Conservation (phyloP, 176 grass and related monocot species). For the Thinopyrum elongatum region DNA sequence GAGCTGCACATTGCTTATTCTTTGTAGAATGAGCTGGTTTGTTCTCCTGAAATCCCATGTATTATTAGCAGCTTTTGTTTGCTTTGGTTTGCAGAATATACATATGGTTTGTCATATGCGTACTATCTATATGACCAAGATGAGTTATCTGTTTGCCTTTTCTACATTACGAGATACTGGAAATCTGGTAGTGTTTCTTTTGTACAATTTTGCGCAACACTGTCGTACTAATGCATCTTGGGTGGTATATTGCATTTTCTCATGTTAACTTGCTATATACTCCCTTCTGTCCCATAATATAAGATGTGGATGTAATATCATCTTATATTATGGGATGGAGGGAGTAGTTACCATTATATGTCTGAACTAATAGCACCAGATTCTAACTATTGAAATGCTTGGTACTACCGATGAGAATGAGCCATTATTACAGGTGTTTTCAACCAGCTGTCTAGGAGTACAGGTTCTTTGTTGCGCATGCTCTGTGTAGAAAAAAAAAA, state of each 20-base stretch:
- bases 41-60: conserved; percentile 35
- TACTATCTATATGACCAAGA: conserved; percentile 23
- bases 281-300: background rate
- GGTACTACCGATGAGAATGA: conserved; percentile 94
- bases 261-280: background rate
- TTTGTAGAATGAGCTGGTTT: conserved; percentile 38
- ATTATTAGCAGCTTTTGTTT: conserved; percentile 14
- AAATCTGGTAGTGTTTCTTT: background rate
- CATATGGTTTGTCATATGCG: conserved; percentile 18
- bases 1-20: conserved; percentile 38
- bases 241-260: background rate
- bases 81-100: conserved; percentile 35
- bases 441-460: background rate
- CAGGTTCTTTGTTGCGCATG: background rate
- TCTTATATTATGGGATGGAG: too few relatives aligned
- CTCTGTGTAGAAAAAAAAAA: background rate
- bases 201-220: background rate
- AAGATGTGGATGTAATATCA: too few relatives aligned
- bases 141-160: conserved; percentile 25
- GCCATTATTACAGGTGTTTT: conserved; percentile 74
- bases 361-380: conserved; percentile 48
- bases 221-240: background rate
- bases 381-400: conserved; percentile 88
- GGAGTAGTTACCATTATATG: background rate
- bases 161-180: conserved; percentile 5